Percentiles rank a stretch among this genome's conserved stretches.
Conservation (phyloP, 2,329 filamentous ascomycete genomes). For the Chaetoscypha palmicola region DNA sequence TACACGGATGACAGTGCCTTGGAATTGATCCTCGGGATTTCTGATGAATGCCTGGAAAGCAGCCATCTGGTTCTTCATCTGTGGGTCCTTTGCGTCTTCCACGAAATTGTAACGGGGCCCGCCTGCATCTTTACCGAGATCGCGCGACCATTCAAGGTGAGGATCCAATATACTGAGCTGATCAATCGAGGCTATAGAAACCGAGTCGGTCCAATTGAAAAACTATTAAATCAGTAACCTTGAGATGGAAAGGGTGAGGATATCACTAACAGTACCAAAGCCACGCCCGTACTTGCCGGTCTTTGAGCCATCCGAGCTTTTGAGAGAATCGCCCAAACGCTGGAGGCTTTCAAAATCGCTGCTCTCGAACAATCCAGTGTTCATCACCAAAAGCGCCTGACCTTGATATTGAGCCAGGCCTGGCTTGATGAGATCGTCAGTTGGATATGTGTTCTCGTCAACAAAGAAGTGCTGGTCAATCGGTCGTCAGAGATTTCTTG, state of each 20-base stretch:
- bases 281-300: slow-evolving; percentile 34
- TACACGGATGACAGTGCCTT: slow-evolving; percentile 32
- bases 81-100: slow-evolving; percentile 12
- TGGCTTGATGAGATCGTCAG: slow-evolving; percentile 22
- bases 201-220: slow-evolving; percentile 34
- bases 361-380: slow-evolving; percentile 28
- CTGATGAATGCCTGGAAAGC: slow-evolving; percentile 26
- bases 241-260: background rate
- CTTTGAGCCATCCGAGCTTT: slow-evolving; percentile 26
- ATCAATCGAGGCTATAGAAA: slow-evolving; percentile 30
- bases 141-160: slow-evolving; percentile 28
- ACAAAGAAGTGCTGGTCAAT: slow-evolving; percentile 22
- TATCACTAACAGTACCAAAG: slow-evolving; percentile 30
- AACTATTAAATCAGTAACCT: slow-evolving; percentile 17
- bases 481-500: slow-evolving; percentile 1
- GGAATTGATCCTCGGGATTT: slow-evolving; percentile 13
- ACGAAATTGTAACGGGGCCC: slow-evolving; percentile 31
- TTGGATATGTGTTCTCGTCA: slow-evolving; percentile 26
- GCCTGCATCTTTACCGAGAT: slow-evolving; percentile 8
- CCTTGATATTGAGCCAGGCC: slow-evolving; percentile 30
- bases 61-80: slow-evolving; percentile 29
- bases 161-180: slow-evolving; percentile 31
- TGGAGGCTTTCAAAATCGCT: slow-evolving; percentile 30
- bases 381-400: slow-evolving; percentile 30
- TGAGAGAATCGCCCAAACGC: slow-evolving; percentile 29